A percentile compares a stretch with the other conserved stretches of the same genome.
These are phyloP conservation scores for Colletotrichum theobromicola DNA, from an alignment of 2,329 filamentous ascomycete species.

Conservation along the genomic window DNA sequence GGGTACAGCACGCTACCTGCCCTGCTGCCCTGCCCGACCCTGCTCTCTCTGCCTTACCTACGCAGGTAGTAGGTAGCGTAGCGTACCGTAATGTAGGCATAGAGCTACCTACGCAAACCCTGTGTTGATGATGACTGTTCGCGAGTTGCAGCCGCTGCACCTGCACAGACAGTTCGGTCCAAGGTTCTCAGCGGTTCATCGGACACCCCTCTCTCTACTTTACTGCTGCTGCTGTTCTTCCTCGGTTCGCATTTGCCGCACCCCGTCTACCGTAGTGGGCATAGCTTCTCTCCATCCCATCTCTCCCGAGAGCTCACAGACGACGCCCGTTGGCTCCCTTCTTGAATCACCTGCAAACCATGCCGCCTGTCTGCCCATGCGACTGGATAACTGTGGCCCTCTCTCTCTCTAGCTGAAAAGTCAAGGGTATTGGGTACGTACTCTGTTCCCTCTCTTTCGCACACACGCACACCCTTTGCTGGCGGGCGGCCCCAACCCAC, in stretches of 20 bases:
- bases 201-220: neutral
- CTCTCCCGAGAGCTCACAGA: neutral
- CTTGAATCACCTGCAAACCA: slow-evolving; percentile 8
- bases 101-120: neutral
- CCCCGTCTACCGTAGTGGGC: neutral
- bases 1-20: neutral
- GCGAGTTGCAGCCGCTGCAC: neutral
- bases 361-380: neutral
- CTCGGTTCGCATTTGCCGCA: neutral
- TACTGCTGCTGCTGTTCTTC: neutral
- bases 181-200: neutral
- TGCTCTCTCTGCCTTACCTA: neutral
- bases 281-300: neutral
- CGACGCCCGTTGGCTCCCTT: neutral
- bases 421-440: neutral
- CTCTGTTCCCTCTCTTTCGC: neutral
- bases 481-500: neutral
- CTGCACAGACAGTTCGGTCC: neutral
- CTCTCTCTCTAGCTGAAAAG: neutral
- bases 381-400: neutral
- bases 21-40: neutral
- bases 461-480: neutral
- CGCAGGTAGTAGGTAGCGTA: no score
- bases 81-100: no score
- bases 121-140: neutral